Conservation (phyloP, 345 rosid species). For the Syzygium jambos region DNA sequence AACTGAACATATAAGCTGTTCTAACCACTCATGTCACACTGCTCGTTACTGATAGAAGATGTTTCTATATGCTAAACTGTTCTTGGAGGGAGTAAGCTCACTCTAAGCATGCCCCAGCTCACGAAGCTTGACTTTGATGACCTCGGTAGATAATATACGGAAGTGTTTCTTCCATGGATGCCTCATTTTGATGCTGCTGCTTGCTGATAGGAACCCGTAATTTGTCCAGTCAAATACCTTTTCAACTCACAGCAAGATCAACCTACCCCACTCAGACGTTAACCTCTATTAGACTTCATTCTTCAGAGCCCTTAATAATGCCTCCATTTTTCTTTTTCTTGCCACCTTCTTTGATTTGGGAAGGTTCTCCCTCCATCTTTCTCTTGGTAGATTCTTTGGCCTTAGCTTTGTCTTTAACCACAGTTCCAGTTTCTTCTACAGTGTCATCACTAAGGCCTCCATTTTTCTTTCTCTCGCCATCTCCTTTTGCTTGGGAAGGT, state of each 20-base stretch:
- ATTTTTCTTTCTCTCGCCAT: not conserved
- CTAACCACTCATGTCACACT: not conserved
- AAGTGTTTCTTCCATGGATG: not conserved
- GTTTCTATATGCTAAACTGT: not conserved
- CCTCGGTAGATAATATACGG: not conserved
- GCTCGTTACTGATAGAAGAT: not conserved
- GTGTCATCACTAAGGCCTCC: not conserved
- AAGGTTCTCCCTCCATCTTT: constrained; percentile 15
- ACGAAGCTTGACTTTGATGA: not conserved
- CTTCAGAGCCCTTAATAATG: not conserved
- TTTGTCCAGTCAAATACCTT: not conserved
- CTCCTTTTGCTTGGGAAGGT: not conserved
- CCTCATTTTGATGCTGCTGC: not conserved
- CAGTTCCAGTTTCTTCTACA: not conserved
- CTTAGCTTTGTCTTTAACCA: constrained; percentile 30
- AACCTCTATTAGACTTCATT: not conserved
- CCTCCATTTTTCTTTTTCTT: constrained; percentile 1
- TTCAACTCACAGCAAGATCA: not conserved
- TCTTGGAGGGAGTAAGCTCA: not conserved
- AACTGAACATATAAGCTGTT: not conserved
- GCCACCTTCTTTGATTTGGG: constrained; percentile 2
- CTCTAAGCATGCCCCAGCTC: not conserved
- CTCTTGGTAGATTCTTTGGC: constrained; percentile 40
- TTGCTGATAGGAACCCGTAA: not conserved
- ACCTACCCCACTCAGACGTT: not conserved